Evolutionary conservation across 116 monocot genomes (phyloP).

Genomic region (Papilionanthe hybrid): DNA sequence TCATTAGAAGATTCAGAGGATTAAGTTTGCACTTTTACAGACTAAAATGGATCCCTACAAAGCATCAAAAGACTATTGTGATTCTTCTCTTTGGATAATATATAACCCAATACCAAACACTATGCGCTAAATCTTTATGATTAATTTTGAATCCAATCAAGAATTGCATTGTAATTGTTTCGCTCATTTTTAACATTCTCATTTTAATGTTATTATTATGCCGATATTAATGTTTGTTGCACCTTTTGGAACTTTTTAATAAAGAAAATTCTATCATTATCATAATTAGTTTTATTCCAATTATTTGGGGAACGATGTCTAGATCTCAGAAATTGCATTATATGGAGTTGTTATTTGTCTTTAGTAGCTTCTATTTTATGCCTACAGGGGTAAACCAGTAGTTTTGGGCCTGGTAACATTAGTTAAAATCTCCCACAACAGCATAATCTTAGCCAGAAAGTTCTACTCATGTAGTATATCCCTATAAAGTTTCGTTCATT

Average conservation of each 20-base stretch:
- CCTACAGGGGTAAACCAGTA: neutral
- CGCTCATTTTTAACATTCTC: neutral
- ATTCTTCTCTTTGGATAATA: too few relatives aligned
- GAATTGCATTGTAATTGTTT: conserved; percentile 2
- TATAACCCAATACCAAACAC: neutral
- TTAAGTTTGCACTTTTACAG: too few relatives aligned
- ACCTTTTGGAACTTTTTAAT: neutral
- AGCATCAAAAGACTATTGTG: too few relatives aligned
- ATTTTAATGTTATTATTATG: neutral
- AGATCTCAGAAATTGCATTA: neutral
- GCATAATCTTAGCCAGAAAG: neutral
- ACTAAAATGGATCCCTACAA: too few relatives aligned
- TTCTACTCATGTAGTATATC: neutral
- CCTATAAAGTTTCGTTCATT: neutral
- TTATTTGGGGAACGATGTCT: neutral
- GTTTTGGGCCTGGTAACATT: neutral
- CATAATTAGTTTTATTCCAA: neutral
- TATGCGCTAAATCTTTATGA: neutral
- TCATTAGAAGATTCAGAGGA: too few relatives aligned
- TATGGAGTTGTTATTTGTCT: neutral
- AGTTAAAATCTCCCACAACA: neutral
- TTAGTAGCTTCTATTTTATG: neutral
- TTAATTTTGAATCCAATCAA: neutral
- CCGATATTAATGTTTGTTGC: neutral
- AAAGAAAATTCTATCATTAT: neutral